These are phyloP conservation scores for Kodamaea alishanica DNA, from an alignment of 1,139 yeast species.

Conservation along the genomic window DNA sequence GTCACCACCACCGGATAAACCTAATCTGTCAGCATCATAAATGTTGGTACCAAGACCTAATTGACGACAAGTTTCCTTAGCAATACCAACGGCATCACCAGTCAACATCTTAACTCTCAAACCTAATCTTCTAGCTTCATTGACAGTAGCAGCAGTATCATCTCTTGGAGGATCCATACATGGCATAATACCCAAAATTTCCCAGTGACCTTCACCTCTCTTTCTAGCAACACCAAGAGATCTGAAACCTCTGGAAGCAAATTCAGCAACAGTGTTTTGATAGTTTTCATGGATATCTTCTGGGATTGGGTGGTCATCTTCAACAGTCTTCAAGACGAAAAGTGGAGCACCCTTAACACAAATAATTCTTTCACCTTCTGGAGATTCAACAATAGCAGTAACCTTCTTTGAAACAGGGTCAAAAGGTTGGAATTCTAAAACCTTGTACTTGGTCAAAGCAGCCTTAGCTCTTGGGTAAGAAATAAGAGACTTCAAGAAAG, in stretches of 20 bases:
- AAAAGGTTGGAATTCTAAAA: slow-evolving; percentile 93
- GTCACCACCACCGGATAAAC: slow-evolving; percentile 95
- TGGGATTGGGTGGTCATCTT: slow-evolving; percentile 94
- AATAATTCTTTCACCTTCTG: slow-evolving; percentile 93
- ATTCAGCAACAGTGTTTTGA: slow-evolving; percentile 95
- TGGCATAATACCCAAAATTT: slow-evolving; percentile 95
- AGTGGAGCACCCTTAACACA: slow-evolving; percentile 99
- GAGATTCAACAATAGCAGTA: slow-evolving; percentile 90
- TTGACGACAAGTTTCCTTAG: slow-evolving; percentile 98
- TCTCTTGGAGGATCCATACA: slow-evolving; percentile 99
- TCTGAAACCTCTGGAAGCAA: slow-evolving; percentile 98
- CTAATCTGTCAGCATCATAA: slow-evolving; percentile 95
- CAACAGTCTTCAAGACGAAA: slow-evolving; percentile 91
- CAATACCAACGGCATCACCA: slow-evolving; percentile 99
- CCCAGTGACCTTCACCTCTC: slow-evolving; percentile 99
- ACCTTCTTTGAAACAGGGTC: slow-evolving; percentile 98
- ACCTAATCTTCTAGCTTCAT: slow-evolving; percentile 92
- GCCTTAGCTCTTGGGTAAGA: slow-evolving; percentile 90
- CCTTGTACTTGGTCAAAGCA: slow-evolving; percentile 93
- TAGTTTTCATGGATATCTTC: slow-evolving; percentile 93
- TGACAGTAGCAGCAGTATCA: slow-evolving; percentile 93
- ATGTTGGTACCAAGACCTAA: slow-evolving; percentile 95
- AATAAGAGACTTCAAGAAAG: slow-evolving; percentile 89
- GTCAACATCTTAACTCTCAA: slow-evolving; percentile 96
- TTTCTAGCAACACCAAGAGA: slow-evolving; percentile 98